A percentile compares a stretch with the other conserved stretches of the same genome.
These are phyloP conservation scores for Cystobasidium slooffiae DNA, from an alignment of 1,284 basidiomycete genomes.

Conservation along the genomic window DNA sequence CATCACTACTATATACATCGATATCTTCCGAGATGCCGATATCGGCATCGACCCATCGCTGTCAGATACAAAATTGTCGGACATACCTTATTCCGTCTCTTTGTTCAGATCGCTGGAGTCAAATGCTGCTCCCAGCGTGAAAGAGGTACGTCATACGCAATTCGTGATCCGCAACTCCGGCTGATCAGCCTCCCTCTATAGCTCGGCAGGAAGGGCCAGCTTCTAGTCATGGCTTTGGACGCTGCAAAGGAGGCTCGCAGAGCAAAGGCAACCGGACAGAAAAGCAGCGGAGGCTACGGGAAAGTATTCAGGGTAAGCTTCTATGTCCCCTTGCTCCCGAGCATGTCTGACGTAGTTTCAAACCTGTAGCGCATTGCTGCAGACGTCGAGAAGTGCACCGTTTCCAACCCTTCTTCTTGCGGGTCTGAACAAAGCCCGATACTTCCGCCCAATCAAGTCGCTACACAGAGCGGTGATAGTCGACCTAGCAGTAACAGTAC, in stretches of 20 bases:
- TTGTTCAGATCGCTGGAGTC: constrained; percentile 21
- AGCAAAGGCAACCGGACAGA: constrained; percentile 7
- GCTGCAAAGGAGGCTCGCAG: constrained; percentile 34
- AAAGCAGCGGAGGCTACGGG: constrained; percentile 20
- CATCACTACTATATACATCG: constrained; percentile 37
- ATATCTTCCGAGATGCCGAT: constrained; percentile 32
- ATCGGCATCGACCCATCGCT: constrained; percentile 13
- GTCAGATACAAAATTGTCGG: constrained; percentile 21
- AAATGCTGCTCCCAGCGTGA: constrained; percentile 12
- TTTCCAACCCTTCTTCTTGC: constrained; percentile 11
- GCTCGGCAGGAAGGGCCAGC: constrained; percentile 29
- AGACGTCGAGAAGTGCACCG: constrained; percentile 12
- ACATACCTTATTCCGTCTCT: constrained; percentile 25
- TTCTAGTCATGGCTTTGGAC: constrained; percentile 26
- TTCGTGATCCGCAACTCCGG: background rate
- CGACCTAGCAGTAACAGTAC: constrained; percentile 9
- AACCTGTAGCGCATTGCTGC: constrained; percentile 22
- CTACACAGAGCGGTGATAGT: constrained; percentile 4
- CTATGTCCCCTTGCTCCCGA: no score
- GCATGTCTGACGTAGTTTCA: background rate
- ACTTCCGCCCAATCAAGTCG: background rate
- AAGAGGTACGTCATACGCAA: constrained; percentile 4
- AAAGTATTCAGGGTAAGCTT: constrained; percentile 25
- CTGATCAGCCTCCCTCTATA: background rate
- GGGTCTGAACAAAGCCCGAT: constrained; percentile 10